A percentile compares a stretch with the other conserved stretches of the same genome.
These are phyloP conservation scores for Phytopythium aichiense DNA, from an alignment of 352 stramenopile species.

Conservation along the genomic window DNA sequence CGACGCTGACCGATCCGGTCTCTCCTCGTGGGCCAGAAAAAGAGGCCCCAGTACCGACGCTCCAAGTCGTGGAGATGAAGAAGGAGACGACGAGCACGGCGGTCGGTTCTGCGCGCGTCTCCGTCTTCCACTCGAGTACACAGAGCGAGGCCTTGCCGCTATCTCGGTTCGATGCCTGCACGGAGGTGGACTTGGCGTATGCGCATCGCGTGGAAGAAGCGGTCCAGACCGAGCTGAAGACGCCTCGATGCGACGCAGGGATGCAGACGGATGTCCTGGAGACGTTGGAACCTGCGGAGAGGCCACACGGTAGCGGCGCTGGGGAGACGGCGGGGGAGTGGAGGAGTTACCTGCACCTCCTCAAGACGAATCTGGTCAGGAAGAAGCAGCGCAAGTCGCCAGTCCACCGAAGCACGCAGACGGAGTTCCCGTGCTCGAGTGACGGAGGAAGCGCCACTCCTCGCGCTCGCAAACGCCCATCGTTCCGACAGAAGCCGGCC, in stretches of 20 bases:
- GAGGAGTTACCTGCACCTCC: neutral
- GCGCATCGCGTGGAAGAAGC: neutral
- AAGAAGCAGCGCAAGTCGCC: neutral
- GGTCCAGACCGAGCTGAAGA: slow-evolving; percentile 2
- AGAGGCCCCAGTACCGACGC: neutral
- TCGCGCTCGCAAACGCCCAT: neutral
- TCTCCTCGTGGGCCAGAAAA: neutral
- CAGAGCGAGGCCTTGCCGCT: neutral
- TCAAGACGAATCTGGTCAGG: slow-evolving; percentile 4
- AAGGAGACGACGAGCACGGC: neutral
- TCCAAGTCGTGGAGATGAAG: neutral
- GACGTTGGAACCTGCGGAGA: neutral
- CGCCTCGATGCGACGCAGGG: neutral
- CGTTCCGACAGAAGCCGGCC: neutral
- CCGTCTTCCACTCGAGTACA: neutral
- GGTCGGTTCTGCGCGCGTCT: neutral
- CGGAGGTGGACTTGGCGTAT: neutral
- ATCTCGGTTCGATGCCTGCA: neutral
- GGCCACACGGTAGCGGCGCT: neutral
- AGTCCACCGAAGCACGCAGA: slow-evolving; percentile 5
- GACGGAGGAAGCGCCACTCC: neutral
- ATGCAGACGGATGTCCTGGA: neutral
- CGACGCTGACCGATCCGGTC: neutral
- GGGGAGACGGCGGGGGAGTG: slow-evolving; percentile 4
- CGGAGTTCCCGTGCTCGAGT: neutral